These are phyloP conservation scores for Knoxia roxburghii DNA, from an alignment of 257 asterid genomes.

Conservation along the genomic window DNA sequence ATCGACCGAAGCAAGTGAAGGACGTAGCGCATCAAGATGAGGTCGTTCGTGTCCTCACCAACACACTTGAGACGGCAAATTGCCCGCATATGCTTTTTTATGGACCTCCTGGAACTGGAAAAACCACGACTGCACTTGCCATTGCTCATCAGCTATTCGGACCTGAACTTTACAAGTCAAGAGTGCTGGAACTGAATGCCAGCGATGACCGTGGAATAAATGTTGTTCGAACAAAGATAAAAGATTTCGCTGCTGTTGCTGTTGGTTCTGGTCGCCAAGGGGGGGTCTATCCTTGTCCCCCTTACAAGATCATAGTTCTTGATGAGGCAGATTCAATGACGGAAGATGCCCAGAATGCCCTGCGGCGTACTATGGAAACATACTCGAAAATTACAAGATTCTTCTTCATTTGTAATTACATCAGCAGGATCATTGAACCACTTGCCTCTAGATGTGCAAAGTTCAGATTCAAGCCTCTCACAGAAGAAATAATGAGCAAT, in stretches of 20 bases:
- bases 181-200: constrained; percentile 97
- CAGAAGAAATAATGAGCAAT: constrained; percentile 76
- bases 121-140: constrained; percentile 49
- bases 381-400: constrained; percentile 92
- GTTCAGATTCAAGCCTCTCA: constrained; percentile 94
- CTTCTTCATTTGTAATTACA: constrained; percentile 93
- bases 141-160: constrained; percentile 88
- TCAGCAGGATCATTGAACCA: constrained; percentile 98
- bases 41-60: constrained; percentile 93
- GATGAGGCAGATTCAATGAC: constrained; percentile 99
- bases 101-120: no score
- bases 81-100: no score
- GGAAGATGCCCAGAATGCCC: constrained; percentile 99
- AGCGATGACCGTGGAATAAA: constrained; percentile 99
- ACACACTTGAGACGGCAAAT: constrained; percentile 90
- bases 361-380: constrained; percentile 97
- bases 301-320: constrained; percentile 83
- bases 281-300: constrained; percentile 99
- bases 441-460: constrained; percentile 98
- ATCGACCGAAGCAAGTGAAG: constrained; percentile 94
- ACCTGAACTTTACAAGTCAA: constrained; percentile 82
- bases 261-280: constrained; percentile 71
- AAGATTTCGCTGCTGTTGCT: constrained; percentile 93
- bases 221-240: constrained; percentile 92
- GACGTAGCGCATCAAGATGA: constrained; percentile 98